A percentile compares a stretch with the other conserved stretches of the same genome.
Conservation (phyloP, 768 basidiomycete genomes). For the Boletellus emodensis region DNA sequence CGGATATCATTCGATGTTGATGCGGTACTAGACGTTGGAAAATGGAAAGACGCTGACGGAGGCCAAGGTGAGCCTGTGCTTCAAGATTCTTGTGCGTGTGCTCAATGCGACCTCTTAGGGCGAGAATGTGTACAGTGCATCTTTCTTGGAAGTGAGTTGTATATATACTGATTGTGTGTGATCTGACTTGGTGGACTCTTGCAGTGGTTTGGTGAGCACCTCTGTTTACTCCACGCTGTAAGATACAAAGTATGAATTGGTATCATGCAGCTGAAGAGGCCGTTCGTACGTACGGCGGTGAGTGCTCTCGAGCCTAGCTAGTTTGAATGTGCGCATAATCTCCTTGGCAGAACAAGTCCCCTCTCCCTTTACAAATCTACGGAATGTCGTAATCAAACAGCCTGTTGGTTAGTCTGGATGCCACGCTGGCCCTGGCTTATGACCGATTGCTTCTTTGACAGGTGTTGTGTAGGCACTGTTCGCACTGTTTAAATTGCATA, state of each 20-base stretch:
- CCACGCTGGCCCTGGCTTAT: conserved; percentile 35
- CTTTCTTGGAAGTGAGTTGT: conserved; percentile 68
- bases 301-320: conserved; percentile 10
- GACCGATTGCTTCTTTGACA: conserved; percentile 14
- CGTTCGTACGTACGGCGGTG: conserved; percentile 85
- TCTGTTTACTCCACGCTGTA: not conserved
- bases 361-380: conserved; percentile 57
- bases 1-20: conserved; percentile 6
- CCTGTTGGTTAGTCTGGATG: conserved; percentile 61
- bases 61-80: conserved; percentile 52
- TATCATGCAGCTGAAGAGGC: conserved; percentile 76
- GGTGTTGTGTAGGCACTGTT: conserved; percentile 44
- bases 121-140: conserved; percentile 82
- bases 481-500: no score
- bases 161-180: not conserved
- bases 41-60: conserved; percentile 91
- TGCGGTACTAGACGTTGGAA: conserved; percentile 70
- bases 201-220: conserved; percentile 73
- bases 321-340: not conserved
- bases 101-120: conserved; percentile 39
- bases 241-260: not conserved
- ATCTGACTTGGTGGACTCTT: conserved; percentile 1
- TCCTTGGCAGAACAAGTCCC: conserved; percentile 70
- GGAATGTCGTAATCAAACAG: conserved; percentile 92
- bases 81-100: not conserved